These are phyloP conservation scores for Phyllosticta citribraziliensis DNA, from an alignment of 2,329 filamentous ascomycete genomes.

Conservation along the genomic window DNA sequence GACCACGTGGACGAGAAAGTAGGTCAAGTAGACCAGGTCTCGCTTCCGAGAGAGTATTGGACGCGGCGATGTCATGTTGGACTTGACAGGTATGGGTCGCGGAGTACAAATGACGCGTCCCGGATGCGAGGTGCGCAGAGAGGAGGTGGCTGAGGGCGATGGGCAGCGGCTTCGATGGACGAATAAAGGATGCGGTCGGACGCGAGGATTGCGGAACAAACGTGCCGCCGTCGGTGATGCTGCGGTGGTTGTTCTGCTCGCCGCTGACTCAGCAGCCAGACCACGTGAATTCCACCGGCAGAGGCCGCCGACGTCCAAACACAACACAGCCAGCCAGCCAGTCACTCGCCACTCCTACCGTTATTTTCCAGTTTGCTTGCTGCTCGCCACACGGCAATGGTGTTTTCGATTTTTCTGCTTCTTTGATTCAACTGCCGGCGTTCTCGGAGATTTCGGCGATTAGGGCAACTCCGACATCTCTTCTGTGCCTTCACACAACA, in stretches of 20 bases:
- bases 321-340: no score
- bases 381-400: not conserved
- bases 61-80: not conserved
- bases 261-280: not conserved
- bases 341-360: not conserved
- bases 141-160: not conserved
- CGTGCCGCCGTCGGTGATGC: not conserved
- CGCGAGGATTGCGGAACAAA: not conserved
- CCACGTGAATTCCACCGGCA: not conserved
- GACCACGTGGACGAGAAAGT: constrained; percentile 53
- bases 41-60: constrained; percentile 30
- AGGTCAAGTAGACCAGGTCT: constrained; percentile 44
- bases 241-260: not conserved
- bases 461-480: not conserved
- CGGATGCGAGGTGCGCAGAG: not conserved
- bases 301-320: no score
- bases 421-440: not conserved
- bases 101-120: not conserved
- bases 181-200: not conserved
- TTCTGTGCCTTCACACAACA: not conserved
- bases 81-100: not conserved
- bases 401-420: not conserved
- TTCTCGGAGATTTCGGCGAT: not conserved
- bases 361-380: not conserved
- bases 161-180: not conserved